Percentiles rank a stretch among this genome's conserved stretches.
Conservation (phyloP, 1,284 basidiomycete species). For the Ustilago sp. region DNA sequence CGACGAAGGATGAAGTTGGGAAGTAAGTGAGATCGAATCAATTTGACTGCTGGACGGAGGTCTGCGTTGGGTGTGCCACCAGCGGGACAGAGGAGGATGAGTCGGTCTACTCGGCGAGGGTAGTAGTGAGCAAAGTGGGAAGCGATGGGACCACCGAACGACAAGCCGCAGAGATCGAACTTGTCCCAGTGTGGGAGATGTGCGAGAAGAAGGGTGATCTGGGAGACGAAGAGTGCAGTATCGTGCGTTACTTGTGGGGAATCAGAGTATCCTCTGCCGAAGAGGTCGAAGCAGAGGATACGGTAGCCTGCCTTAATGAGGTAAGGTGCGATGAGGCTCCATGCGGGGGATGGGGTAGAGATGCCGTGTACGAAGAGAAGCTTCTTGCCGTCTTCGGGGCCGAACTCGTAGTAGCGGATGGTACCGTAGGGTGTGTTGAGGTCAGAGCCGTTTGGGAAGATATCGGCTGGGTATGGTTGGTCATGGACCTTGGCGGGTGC, state of each 20-base stretch:
- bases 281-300: slow-evolving; percentile 49
- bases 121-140: slow-evolving; percentile 51
- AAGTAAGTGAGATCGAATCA: slow-evolving; percentile 44
- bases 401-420: slow-evolving; percentile 56
- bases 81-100: slow-evolving; percentile 47
- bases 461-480: slow-evolving; percentile 40
- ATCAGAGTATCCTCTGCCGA: slow-evolving; percentile 50
- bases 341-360: slow-evolving; percentile 46
- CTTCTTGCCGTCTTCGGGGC: slow-evolving; percentile 57
- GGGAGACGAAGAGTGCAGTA: slow-evolving; percentile 42
- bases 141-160: slow-evolving; percentile 46
- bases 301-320: slow-evolving; percentile 51
- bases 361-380: slow-evolving; percentile 66
- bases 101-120: slow-evolving; percentile 37
- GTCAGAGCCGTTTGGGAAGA: slow-evolving; percentile 39
- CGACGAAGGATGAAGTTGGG: slow-evolving; percentile 29
- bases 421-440: slow-evolving; percentile 43
- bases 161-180: slow-evolving; percentile 53
- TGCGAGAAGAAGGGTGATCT: slow-evolving; percentile 46
- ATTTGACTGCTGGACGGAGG: slow-evolving; percentile 29
- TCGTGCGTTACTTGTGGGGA: slow-evolving; percentile 47
- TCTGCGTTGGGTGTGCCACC: slow-evolving; percentile 42
- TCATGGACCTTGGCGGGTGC: slow-evolving; percentile 41
- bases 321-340: slow-evolving; percentile 33
- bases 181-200: slow-evolving; percentile 48